Evolutionary conservation across 2,329 filamentous ascomycete species (phyloP).

Genomic region (Pseudogymnoascus sp.): DNA sequence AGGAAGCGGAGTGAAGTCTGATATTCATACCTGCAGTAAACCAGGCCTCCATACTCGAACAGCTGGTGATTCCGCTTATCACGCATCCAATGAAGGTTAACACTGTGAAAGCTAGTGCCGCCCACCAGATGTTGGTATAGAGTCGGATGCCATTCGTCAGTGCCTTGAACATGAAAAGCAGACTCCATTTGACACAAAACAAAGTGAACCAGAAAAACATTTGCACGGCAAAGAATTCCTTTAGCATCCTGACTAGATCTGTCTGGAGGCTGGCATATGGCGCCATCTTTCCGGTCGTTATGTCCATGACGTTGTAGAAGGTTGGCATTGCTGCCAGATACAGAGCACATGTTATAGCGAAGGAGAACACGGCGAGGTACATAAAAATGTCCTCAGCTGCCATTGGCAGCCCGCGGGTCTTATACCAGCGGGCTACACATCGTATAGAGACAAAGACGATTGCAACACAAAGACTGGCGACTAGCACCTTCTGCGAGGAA

Average conservation of each 20-base stretch:
- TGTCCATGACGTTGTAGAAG: conserved; percentile 28
- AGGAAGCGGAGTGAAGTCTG: background rate
- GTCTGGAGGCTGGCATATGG: conserved; percentile 27
- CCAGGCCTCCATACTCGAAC: conserved; percentile 30
- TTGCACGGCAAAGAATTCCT: conserved; percentile 30
- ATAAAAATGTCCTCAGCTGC: conserved; percentile 16
- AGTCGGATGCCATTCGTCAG: background rate
- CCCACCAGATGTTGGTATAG: conserved; percentile 10
- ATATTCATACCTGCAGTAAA: conserved; percentile 23
- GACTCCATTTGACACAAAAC: conserved; percentile 10
- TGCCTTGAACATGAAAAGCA: conserved; percentile 3
- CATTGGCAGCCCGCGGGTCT: conserved; percentile 12
- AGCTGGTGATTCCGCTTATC: conserved; percentile 31
- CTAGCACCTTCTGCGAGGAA: conserved; percentile 13
- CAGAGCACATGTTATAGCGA: conserved; percentile 26
- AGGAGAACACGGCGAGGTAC: conserved; percentile 20
- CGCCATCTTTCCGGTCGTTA: conserved; percentile 20
- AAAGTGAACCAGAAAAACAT: conserved; percentile 10
- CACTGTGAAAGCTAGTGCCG: background rate
- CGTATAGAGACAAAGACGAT: conserved; percentile 14
- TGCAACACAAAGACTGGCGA: conserved; percentile 14
- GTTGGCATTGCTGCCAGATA: conserved; percentile 32
- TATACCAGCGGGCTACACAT: conserved; percentile 14
- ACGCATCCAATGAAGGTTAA: conserved; percentile 33
- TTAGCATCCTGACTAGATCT: conserved; percentile 29